phyloP scores from a whole-genome alignment of 2,329 filamentous ascomycete genomes.

The Nannizzia gypsea region DNA sequence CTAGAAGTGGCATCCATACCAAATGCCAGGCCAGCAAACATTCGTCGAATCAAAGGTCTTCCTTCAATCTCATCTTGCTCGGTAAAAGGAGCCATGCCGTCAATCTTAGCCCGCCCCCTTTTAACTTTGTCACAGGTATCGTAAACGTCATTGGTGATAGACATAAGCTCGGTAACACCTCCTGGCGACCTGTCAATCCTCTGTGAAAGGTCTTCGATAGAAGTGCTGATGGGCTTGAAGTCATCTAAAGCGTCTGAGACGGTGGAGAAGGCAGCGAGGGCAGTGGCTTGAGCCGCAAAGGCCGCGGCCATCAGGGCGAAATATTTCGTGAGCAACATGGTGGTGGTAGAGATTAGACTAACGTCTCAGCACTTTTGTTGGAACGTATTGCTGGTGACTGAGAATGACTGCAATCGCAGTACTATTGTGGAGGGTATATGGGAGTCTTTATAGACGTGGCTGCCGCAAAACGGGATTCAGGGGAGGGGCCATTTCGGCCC shows the following conservation, averaged over 20 bases:
- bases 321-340: not conserved
- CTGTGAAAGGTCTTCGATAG: not conserved
- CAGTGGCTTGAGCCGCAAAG: not conserved
- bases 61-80: not conserved
- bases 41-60: not conserved
- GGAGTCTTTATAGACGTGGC: not conserved
- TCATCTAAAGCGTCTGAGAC: not conserved
- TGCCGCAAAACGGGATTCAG: not conserved
- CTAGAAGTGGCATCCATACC: not conserved
- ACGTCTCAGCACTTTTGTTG: not conserved
- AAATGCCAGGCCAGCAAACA: not conserved
- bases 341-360: not conserved
- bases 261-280: not conserved
- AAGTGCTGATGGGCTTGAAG: not conserved
- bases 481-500: not conserved
- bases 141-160: not conserved
- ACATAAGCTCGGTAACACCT: not conserved
- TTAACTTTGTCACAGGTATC: not conserved
- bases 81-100: not conserved
- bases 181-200: not conserved
- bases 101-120: not conserved
- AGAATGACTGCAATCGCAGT: no score
- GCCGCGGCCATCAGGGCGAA: not conserved
- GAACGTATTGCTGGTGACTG: not conserved
- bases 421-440: not conserved